Evolutionary conservation across 129 eudicot genomes (phyloP), one percentile per base, ranked within the genome.

Genomic region (Oenanthe sinensis): DNA sequence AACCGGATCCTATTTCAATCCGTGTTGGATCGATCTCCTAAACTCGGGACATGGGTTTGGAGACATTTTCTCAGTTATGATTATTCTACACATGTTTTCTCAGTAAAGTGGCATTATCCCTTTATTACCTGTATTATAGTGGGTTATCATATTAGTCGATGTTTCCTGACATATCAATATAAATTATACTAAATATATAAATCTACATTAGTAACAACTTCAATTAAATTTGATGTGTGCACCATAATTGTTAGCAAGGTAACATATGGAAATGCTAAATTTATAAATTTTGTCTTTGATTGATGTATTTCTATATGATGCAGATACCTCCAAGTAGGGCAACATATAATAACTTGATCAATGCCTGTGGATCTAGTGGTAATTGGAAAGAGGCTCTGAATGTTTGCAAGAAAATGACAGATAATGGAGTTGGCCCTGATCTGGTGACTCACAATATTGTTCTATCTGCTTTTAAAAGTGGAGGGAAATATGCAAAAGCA

Each of bases 311-410:
- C 30, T 55, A 16, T 40, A 16, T 42, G 62, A 39, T 82, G 78
- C 92, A 95, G 98, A 89, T 95, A 72, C 94, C 98, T 80, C 98
- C 98, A 47, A 91, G 92, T 81, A 85, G 98, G 72, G 84, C 93
- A 76, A 95, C 98, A 49, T 95, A 91, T 87, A 95, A 95, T 91
- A 95, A 95, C 82, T 81, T 95, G 85, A 91, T 95, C 78, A 90
- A 95, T 87, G 97, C 98, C 8, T 95, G 98, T 84, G 98, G 98
- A 78, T 90, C 92, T 74, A 91, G 97, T 73, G 99, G 99, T 75
- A 95, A 95, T 81, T 95, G 99, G 99, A 90, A 81, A 83, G 97
- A 95, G 84, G 99, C 97, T 78, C 84, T 95, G 45, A 92, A 85
- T 76, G 86, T 95, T 78, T 88, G 90, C 84, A 95, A 92, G 78